Evolutionary conservation across 1,284 basidiomycete genomes (phyloP).

Genomic region (Irpex lacteus): DNA sequence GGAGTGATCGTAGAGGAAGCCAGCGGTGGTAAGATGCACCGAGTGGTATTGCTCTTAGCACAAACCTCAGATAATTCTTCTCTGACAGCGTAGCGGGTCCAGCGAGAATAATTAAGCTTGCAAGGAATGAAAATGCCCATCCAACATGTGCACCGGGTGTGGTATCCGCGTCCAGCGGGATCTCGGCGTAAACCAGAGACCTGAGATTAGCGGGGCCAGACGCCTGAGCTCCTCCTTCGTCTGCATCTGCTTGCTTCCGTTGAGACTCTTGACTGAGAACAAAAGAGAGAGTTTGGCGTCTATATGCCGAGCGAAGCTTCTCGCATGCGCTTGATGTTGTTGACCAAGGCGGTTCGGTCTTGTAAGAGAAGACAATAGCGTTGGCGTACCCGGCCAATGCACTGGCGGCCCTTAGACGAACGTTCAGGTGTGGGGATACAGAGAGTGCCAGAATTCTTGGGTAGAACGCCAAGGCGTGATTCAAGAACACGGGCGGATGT

Average conservation of each 20-base stretch:
- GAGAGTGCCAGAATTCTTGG: constrained; percentile 36
- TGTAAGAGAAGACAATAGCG: constrained; percentile 21
- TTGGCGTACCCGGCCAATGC: constrained; percentile 41
- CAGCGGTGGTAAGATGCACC: constrained; percentile 30
- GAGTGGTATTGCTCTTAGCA: constrained; percentile 33
- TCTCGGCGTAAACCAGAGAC: constrained; percentile 15
- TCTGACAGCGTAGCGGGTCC: constrained; percentile 43
- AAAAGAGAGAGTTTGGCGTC: not conserved
- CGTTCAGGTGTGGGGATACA: constrained; percentile 27
- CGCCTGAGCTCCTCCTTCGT: not conserved
- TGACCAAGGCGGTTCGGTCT: constrained; percentile 8
- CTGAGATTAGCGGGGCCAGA: not conserved
- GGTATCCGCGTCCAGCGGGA: constrained; percentile 24
- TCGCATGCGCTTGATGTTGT: constrained; percentile 10
- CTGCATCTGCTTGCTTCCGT: not conserved
- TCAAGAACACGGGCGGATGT: constrained; percentile 31
- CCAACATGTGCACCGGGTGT: constrained; percentile 28
- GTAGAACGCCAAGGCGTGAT: constrained; percentile 33
- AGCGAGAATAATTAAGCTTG: constrained; percentile 47
- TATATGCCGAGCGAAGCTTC: not conserved
- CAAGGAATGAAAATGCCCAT: constrained; percentile 37
- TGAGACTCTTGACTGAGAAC: not conserved
- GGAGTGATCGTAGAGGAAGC: constrained; percentile 33
- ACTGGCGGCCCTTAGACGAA: constrained; percentile 37
- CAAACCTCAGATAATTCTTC: constrained; percentile 36